phyloP scores from a whole-genome alignment of 352 stramenopile genomes.

The Pythium chondricola region DNA sequence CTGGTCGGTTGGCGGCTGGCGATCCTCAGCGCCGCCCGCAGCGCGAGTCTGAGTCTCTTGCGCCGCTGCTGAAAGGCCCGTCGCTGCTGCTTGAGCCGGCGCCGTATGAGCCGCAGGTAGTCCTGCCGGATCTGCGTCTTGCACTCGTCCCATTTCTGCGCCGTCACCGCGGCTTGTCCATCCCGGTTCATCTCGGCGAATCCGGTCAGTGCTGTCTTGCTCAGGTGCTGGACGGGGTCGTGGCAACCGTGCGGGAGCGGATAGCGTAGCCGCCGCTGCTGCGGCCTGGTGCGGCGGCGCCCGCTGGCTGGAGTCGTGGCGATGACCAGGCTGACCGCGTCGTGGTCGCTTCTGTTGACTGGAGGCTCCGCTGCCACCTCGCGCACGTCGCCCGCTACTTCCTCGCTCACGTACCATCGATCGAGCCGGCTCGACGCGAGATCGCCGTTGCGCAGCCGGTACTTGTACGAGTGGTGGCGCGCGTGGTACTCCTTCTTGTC shows the following conservation, averaged over 20 bases:
- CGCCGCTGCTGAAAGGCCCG: neutral
- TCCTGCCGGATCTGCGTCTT: neutral
- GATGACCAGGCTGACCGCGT: neutral
- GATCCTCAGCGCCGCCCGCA: neutral
- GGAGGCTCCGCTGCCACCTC: neutral
- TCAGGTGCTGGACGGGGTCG: neutral
- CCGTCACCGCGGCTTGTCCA: neutral
- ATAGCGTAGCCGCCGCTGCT: neutral
- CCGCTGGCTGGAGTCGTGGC: neutral
- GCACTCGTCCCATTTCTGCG: neutral
- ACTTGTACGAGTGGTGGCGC: slow-evolving; percentile 1
- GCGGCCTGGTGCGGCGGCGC: neutral
- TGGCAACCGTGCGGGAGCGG: slow-evolving; percentile 1
- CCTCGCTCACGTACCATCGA: slow-evolving; percentile 3
- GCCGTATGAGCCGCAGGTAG: neutral
- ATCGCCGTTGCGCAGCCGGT: neutral
- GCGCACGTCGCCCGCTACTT: neutral
- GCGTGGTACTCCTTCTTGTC: neutral
- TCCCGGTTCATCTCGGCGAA: neutral
- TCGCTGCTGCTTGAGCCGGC: neutral
- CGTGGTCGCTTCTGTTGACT: slow-evolving; percentile 3
- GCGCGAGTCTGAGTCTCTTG: neutral
- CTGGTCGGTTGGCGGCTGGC: neutral
- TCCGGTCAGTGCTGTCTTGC: neutral
- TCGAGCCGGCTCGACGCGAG: slow-evolving; percentile 1